Evolutionary conservation across 257 asterid species (phyloP), one percentile per base, ranked within the genome.

Genomic region (Striga asiatica): DNA sequence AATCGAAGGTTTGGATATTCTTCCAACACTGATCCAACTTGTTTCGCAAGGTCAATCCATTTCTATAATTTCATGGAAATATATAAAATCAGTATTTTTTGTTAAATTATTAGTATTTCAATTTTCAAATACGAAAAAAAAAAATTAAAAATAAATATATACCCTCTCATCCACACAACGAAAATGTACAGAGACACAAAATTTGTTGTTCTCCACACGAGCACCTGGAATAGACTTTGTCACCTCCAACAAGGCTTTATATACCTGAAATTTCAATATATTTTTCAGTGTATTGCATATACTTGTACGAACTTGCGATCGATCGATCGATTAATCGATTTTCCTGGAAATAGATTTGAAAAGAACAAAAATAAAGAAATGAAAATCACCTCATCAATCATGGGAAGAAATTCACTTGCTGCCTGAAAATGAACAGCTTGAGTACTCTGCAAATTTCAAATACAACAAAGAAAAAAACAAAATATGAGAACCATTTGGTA

Each of bases 161-260:
- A 89, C 97, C 95, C 74, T 86, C 65, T 89, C 96, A 54, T 87
- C 96, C 47, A 89, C 98, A 66, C 96, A 80, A 29, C 98, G 98
- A 23, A 83, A 89, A 66, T 89, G 98, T 1, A 89, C 98, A 45
- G 98, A 89, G 49, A 71, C 42, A 34, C 98, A 89, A 75, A 83
- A 89, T 57, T 83, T 89, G 77, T 89, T 86, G 66, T 89, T 81
- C 75, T 89, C 98, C 71, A 89, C 96, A 28, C 29, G 64, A 32
- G 84, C 91, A 14, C 98, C 98, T 1, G 84, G 78, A 1, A 76
- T 83, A 1, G 78, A 76, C 67, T 80, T 83, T 35, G 81, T 83
- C 71, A 66, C 81, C 58, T 83, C 92, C 54, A 69, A 22, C 9
- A 89, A 71, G 58, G 74, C 62, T 51, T 78, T 79, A 64, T 76